These are phyloP conservation scores for Saturnispora dispora DNA, from an alignment of 805 yeast genomes.

Conservation along the genomic window DNA sequence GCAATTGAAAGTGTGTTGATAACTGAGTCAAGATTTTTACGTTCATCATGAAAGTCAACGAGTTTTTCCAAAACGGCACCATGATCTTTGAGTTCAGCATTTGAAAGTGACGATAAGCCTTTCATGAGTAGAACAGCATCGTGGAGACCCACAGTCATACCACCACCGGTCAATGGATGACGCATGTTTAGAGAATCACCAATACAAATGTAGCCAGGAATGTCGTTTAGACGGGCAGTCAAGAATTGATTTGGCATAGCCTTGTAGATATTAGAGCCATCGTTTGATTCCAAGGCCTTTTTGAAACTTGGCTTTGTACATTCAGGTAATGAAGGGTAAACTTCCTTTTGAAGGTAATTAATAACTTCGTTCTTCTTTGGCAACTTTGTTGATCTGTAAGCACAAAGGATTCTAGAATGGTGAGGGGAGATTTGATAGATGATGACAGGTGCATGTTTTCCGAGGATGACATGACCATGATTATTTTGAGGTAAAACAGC, in stretches of 20 bases:
- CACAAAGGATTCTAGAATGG: constrained; percentile 86
- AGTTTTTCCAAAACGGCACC: constrained; percentile 47
- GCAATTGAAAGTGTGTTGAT: constrained; percentile 88
- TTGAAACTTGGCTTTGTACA: constrained; percentile 57
- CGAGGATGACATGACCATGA: constrained; percentile 87
- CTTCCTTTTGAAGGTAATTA: constrained; percentile 49
- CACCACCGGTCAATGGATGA: constrained; percentile 98
- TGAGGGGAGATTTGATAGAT: constrained; percentile 77
- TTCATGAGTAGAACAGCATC: constrained; percentile 68
- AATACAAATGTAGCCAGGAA: constrained; percentile 68
- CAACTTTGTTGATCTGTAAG: constrained; percentile 61
- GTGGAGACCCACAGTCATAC: constrained; percentile 94
- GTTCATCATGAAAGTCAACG: constrained; percentile 60
- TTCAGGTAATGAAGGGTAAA: constrained; percentile 62
- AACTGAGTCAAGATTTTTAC: constrained; percentile 75
- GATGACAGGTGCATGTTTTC: constrained; percentile 78
- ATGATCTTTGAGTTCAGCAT: constrained; percentile 51
- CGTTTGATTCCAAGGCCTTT: constrained; percentile 40
- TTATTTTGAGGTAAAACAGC: constrained; percentile 66
- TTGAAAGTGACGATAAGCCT: constrained; percentile 45
- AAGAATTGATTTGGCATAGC: constrained; percentile 93
- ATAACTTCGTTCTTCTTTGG: constrained; percentile 55
- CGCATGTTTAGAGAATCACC: constrained; percentile 97
- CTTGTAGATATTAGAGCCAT: constrained; percentile 44
- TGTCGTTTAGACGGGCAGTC: constrained; percentile 62